Evolutionary conservation across 108 stramenopile genomes (phyloP).

Genomic region (Halocafeteria seosinensis): DNA sequence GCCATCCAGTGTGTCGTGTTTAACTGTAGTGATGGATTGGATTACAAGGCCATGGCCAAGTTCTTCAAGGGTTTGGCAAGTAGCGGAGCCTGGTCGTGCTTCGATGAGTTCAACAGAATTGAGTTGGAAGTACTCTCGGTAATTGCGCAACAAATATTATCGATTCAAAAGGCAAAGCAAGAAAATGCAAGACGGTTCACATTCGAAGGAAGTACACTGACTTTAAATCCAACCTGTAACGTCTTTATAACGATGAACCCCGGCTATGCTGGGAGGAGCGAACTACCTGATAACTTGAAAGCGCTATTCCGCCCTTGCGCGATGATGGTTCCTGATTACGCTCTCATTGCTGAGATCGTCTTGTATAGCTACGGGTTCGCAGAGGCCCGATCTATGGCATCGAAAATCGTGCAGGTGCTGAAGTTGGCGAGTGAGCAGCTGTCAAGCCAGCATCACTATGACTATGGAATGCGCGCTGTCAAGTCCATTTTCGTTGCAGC

Average conservation of each 20-base stretch:
- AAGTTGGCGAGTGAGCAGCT: slow-evolving; percentile 46
- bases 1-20: slow-evolving; percentile 48
- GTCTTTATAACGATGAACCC: slow-evolving; percentile 60
- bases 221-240: slow-evolving; percentile 37
- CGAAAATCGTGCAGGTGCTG: slow-evolving; percentile 50
- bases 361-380: slow-evolving; percentile 46
- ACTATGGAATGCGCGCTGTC: slow-evolving; percentile 34
- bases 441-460: slow-evolving; percentile 47
- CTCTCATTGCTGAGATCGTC: slow-evolving; percentile 51
- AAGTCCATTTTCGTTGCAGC: slow-evolving; percentile 23
- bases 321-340: slow-evolving; percentile 56
- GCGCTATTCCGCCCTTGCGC: slow-evolving; percentile 49
- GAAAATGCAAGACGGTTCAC: slow-evolving; percentile 21
- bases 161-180: slow-evolving; percentile 37
- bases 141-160: slow-evolving; percentile 51
- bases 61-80: slow-evolving; percentile 53
- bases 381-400: slow-evolving; percentile 36
- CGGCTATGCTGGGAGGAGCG: slow-evolving; percentile 46
- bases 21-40: slow-evolving; percentile 45
- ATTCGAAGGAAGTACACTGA: slow-evolving; percentile 42
- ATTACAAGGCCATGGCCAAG: slow-evolving; percentile 39
- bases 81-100: slow-evolving; percentile 44
- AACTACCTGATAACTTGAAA: slow-evolving; percentile 49
- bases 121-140: slow-evolving; percentile 47
- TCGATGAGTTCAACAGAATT: slow-evolving; percentile 57